Evolutionary conservation across 805 yeast genomes (phyloP).

Genomic region (Candida fluviatilis): DNA sequence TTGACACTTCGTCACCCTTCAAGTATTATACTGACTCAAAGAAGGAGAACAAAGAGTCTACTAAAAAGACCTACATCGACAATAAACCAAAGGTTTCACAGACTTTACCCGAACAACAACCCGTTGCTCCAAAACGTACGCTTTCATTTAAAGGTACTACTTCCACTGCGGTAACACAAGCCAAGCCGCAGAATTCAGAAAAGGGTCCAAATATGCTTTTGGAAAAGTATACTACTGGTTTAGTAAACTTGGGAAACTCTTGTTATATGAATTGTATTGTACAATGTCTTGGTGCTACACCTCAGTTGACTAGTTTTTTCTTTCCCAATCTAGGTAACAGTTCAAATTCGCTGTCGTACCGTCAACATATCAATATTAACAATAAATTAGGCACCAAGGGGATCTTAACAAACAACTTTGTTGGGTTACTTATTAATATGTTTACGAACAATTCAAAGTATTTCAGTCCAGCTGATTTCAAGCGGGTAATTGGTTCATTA

Average conservation of each 20-base stretch:
- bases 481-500: slow-evolving; percentile 61
- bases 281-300: slow-evolving; percentile 81
- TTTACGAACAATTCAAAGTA: slow-evolving; percentile 42
- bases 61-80: neutral
- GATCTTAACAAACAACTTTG: slow-evolving; percentile 64
- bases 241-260: slow-evolving; percentile 80
- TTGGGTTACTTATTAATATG: slow-evolving; percentile 54
- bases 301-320: slow-evolving; percentile 60
- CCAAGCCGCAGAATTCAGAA: no score
- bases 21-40: neutral
- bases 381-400: slow-evolving; percentile 83
- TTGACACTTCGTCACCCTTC: neutral
- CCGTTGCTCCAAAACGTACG: neutral
- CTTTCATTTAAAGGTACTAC: no score
- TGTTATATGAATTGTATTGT: slow-evolving; percentile 89
- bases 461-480: slow-evolving; percentile 61
- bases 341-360: slow-evolving; percentile 44
- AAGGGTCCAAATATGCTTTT: slow-evolving; percentile 13
- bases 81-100: neutral
- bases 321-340: slow-evolving; percentile 30
- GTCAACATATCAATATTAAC: slow-evolving; percentile 63
- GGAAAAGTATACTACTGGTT: slow-evolving; percentile 58
- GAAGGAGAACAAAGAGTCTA: neutral
- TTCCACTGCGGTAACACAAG: no score
- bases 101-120: neutral